Evolutionary conservation across 2,329 filamentous ascomycete species (phyloP), one percentile per base, ranked within the genome.

Genomic region (Epichloe brachyelytri): DNA sequence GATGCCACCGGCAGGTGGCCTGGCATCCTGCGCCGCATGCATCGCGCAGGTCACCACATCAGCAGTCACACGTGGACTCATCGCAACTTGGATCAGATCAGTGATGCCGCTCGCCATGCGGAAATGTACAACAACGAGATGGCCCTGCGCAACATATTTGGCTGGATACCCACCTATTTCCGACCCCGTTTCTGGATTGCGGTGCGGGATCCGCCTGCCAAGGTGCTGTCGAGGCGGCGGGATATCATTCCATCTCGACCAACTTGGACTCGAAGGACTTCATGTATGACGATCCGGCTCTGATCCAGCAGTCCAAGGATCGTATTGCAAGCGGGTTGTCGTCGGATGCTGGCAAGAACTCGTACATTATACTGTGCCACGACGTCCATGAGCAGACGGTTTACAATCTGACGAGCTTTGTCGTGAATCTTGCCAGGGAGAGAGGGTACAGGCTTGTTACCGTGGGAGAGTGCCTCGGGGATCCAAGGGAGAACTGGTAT

Each of bases 261-360:
- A 74, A 80, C 58, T 63, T 82, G 12, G 79, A 83, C 60, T 82
- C 79, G 15, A 75, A 80, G 55, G 79, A 82, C 63, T 82, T 78
- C 59, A 67, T 76, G 57, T 73, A 79, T 56, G 68, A 73, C 51
- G 65, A 65, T 8, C 69, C 76, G 2, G 63, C 71, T 41, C 69
- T 71, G 54, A 79, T 80, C 55, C 65, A 71, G 53, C 60, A 66
- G 30, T 72, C 71, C 50, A 71, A 77, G 55, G 58, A 64, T 11
- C 60, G 59, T 7, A 70, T 64, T 52, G 60, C 61, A n/a, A 49
- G 60, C 3, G 62, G 60, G 14, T 59, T 70, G 15, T 76, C 72
- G 34, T 51, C 55, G 0, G 52, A 60, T 22, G 46, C 64, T 2
- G 48, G 49, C 0, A 53, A 46, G 5, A 62, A 64, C 36, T 61